A percentile compares a stretch with the other conserved stretches of the same genome.
These are phyloP conservation scores for Cafeteria roenbergensis DNA, from an alignment of 108 stramenopile genomes.

Conservation along the genomic window DNA sequence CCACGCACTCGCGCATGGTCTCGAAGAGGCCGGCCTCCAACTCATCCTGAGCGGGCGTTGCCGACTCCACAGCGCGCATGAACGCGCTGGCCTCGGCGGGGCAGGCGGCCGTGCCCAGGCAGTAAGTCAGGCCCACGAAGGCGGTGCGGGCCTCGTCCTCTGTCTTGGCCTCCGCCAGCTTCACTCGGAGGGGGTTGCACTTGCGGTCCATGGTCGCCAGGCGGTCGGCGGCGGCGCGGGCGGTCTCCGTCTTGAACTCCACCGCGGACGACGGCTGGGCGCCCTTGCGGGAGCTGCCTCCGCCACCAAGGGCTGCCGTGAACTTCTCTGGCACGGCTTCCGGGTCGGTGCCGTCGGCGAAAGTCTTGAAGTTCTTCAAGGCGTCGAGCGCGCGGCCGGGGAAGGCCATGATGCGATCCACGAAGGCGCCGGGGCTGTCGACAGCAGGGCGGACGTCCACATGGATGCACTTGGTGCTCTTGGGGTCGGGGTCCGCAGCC, in stretches of 20 bases:
- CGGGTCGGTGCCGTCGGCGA: constrained; percentile 36
- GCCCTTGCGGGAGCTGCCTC: too few relatives aligned
- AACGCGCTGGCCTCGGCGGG: constrained; percentile 23
- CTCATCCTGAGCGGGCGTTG: too few relatives aligned
- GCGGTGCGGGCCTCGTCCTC: constrained; percentile 61
- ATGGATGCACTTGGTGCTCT: constrained; percentile 56
- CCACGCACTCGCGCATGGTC: too few relatives aligned
- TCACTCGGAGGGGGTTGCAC: constrained; percentile 40
- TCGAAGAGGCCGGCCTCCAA: too few relatives aligned
- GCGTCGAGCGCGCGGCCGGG: constrained; percentile 46
- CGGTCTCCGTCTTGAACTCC: too few relatives aligned
- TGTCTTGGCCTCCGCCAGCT: constrained; percentile 41
- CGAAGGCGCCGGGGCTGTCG: constrained; percentile 49
- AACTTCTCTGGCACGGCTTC: too few relatives aligned
- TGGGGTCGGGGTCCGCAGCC: constrained; percentile 47
- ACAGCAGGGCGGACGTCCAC: constrained; percentile 92
- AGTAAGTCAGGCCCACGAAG: constrained; percentile 65
- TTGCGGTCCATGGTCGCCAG: constrained; percentile 34
- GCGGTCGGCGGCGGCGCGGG: too few relatives aligned
- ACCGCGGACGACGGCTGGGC: too few relatives aligned
- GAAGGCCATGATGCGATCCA: constrained; percentile 60
- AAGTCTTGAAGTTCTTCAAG: constrained; percentile 21
- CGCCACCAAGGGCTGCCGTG: too few relatives aligned
- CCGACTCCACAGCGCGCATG: too few relatives aligned
- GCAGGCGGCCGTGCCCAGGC: constrained; percentile 63